Evolutionary conservation across 176 grass and related monocot species (phyloP), one percentile per base, ranked within the genome.

Genomic region (Aegilops sharonensis): DNA sequence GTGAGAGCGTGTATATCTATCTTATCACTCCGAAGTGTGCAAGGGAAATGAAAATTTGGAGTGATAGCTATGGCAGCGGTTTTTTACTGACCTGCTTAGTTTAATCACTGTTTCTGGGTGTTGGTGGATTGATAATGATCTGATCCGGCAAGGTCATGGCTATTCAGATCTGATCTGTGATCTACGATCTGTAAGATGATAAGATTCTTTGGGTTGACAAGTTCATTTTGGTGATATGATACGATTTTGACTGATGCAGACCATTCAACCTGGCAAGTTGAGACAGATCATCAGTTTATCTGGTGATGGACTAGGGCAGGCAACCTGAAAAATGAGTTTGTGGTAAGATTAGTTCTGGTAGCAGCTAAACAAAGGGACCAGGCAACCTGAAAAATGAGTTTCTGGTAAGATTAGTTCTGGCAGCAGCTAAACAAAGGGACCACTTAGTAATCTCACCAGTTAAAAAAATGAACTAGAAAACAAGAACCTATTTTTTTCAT

Each of bases 1-100:
- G 64, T 18, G 54, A 64, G 81, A 81, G 77, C 63, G 9, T 91
- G 89, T 88, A 91, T 84, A 88, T 84, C 29, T 81, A n/a, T 85
- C 69, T 57, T 68, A 63, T 91, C 64, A 25, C 77, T 64, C 4
- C 40, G 24, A 42, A 77, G n/a, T 42, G 81, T 76, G 81, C 50
- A 87, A 13, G 24, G n/a, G 18, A 61, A 82, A 63, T 52, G 77
- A 45, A 62, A 62, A 76, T 75, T 17, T 66, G 37, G 74, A 68
- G 25, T 84, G 80, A 81, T 88, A 72, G 86, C 15, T 64, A 64
- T 81, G 73, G 57, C 32, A 54, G 24, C 59, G 70, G 37, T 50
- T 83, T 78, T 32, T 56, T 90, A 79, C 65, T 74, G 79, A 64
- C 23, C 73, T n/a, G 32, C 31, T 74, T 64, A 45, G 68, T 68